phyloP scores from a whole-genome alignment of 2,329 filamentous ascomycete species.

The Calycina herbarum region DNA sequence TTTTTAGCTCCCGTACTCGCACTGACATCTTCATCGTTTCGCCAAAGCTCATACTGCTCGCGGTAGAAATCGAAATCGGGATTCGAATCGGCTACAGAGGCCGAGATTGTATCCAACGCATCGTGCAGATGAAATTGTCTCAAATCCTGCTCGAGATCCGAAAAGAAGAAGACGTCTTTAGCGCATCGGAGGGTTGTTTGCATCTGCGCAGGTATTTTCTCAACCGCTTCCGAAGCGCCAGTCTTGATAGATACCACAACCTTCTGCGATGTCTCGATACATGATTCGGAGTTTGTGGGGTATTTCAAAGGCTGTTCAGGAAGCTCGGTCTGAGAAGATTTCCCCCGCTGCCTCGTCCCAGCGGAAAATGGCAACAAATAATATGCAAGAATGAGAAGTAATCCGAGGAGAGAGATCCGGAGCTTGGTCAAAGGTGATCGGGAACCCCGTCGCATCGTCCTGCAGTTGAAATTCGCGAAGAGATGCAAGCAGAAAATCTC shows the following conservation, averaged over 20 bases:
- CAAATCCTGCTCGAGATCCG: slow-evolving; percentile 53
- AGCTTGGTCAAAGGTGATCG: slow-evolving; percentile 6
- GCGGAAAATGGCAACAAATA: background rate
- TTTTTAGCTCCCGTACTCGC: slow-evolving; percentile 27
- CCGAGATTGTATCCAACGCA: slow-evolving; percentile 45
- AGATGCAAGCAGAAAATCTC: background rate
- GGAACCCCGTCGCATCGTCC: slow-evolving; percentile 6
- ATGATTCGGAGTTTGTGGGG: slow-evolving; percentile 9
- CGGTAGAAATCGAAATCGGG: slow-evolving; percentile 50
- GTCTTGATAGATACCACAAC: slow-evolving; percentile 49
- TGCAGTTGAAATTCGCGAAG: background rate
- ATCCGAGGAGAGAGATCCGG: slow-evolving; percentile 2
- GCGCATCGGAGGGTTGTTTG: slow-evolving; percentile 50
- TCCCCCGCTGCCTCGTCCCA: background rate
- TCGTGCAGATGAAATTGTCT: slow-evolving; percentile 47
- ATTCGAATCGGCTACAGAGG: slow-evolving; percentile 45
- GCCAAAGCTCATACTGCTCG: slow-evolving; percentile 44
- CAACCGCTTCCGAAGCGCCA: slow-evolving; percentile 54
- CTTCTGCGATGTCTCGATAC: slow-evolving; percentile 5
- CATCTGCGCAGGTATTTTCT: slow-evolving; percentile 53
- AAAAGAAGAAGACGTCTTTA: slow-evolving; percentile 54
- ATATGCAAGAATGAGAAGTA: slow-evolving; percentile 7
- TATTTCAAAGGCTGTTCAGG: background rate
- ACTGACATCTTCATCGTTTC: slow-evolving; percentile 44
- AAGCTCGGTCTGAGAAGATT: background rate